Base-by-base conservation (phyloP, 1,139 yeast species). In the Yamadazyma epiphylla region DNA sequence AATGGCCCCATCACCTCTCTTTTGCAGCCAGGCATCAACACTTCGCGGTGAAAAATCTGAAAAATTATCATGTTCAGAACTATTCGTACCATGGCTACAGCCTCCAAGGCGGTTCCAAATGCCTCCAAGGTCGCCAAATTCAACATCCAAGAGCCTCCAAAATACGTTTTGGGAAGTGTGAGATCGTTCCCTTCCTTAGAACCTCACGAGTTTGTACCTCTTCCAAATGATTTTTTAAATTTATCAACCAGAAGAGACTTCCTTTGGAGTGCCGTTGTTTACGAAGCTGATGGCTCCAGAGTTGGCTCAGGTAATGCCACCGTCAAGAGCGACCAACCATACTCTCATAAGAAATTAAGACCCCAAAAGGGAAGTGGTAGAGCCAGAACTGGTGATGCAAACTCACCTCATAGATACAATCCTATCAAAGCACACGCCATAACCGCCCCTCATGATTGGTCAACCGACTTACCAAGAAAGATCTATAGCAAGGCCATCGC, bases 351-450 rank as follows among this genome's bases (percentile, higher is more conserved):
- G 51, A 91, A 91, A 56, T 68, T 91, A 45, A 70, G 79, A 32
- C 87, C 88, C 15, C 98, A 91, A 60, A 91, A 91, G 62, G 97
- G 98, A 42, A 65, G 88, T 12, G 99, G 99, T 59, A 72, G 75
- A 40, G 99, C 99, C 34, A 82, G 99, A 69, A 82, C 79, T 37
- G 99, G 98, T 64, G 96, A 88, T 60, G 88, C 87, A 37, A 91
- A 91, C 48, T 86, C 96, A 14, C 98, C 98, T 26, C 84, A 80
- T 33, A 77, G 95, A 61, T 80, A 79, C 51, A 88, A 85, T 50
- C 96, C 95, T 51, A 89, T 91, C 29, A 74, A 84, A 43, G 97
- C 97, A 0, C 79, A 84, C 51, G 96, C 94, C 15, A 80, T 94
- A 52, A 74, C 74, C 36, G 96, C 96, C 11, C 95, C 95, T 27